Evolutionary conservation across 306 rosid genomes (phyloP).

Genomic region (Begonia peltatifolia): DNA sequence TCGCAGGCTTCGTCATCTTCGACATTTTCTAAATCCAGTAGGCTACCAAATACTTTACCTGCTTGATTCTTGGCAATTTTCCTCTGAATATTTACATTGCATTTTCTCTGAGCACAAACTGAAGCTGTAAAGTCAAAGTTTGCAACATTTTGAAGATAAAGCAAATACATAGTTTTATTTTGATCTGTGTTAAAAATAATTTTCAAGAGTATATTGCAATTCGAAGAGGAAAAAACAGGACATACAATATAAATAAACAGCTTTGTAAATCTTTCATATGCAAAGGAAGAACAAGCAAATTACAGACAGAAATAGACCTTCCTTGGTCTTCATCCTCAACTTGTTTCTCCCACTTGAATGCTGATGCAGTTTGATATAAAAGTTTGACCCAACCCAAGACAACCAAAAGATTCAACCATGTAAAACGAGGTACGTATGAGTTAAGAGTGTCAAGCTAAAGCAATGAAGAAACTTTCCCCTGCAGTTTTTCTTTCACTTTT

Average conservation of each 20-base stretch:
- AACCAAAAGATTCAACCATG: no score
- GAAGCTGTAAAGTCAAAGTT: slow-evolving; percentile 31
- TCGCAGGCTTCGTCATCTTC: slow-evolving; percentile 57
- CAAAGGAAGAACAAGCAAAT: neutral
- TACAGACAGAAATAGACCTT: no score
- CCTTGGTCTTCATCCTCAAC: no score
- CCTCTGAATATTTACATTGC: slow-evolving; percentile 21
- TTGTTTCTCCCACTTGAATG: no score
- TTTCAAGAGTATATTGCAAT: no score
- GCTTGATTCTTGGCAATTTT: slow-evolving; percentile 10
- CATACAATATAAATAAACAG: neutral
- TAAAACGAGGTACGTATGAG: no score
- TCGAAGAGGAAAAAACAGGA: neutral
- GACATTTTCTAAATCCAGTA: slow-evolving; percentile 28
- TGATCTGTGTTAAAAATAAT: no score
- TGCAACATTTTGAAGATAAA: neutral
- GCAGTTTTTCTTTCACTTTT: no score
- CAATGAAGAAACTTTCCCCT: no score
- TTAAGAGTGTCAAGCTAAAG: no score
- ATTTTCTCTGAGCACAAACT: slow-evolving; percentile 41
- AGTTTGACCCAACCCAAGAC: no score
- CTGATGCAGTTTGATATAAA: no score
- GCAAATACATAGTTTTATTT: neutral
- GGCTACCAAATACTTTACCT: slow-evolving; percentile 27
- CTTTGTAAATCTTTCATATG: neutral